phyloP scores from a whole-genome alignment of 2,329 filamentous ascomycete genomes.

The Leptographium lundbergii region DNA sequence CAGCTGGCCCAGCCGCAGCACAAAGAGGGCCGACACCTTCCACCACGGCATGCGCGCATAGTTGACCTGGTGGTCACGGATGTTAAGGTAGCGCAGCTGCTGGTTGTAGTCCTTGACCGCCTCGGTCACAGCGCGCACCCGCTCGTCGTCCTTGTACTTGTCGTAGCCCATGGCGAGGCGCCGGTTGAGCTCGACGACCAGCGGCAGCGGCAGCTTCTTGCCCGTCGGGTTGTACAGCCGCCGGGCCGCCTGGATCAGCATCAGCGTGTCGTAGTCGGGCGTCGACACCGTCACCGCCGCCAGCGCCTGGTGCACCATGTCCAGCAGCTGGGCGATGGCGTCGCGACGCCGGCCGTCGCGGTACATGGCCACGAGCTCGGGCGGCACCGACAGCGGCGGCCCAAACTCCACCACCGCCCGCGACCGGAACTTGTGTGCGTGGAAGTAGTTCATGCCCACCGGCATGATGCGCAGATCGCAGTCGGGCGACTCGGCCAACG shows the following conservation, averaged over 20 bases:
- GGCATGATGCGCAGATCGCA: slow-evolving; percentile 91
- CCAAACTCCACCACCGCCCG: slow-evolving; percentile 94
- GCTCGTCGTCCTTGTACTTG: slow-evolving; percentile 80
- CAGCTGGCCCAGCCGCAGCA: slow-evolving; percentile 73
- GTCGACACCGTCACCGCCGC: slow-evolving; percentile 82
- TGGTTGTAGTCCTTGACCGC: slow-evolving; percentile 78
- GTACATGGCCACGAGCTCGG: slow-evolving; percentile 75
- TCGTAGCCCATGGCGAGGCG: slow-evolving; percentile 84
- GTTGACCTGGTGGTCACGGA: slow-evolving; percentile 88
- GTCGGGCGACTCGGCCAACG: slow-evolving; percentile 71
- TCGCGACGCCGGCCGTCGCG: slow-evolving; percentile 71
- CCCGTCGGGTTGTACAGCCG: slow-evolving; percentile 89
- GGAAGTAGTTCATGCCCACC: slow-evolving; percentile 99
- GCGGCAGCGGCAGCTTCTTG: slow-evolving; percentile 82
- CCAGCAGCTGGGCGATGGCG: slow-evolving; percentile 72
- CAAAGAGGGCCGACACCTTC: slow-evolving; percentile 60
- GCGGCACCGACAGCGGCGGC: slow-evolving; percentile 71
- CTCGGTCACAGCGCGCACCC: slow-evolving; percentile 63
- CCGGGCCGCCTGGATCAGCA: slow-evolving; percentile 90
- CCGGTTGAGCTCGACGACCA: slow-evolving; percentile 88
- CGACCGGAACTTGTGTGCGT: slow-evolving; percentile 95
- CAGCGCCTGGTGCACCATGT: slow-evolving; percentile 75
- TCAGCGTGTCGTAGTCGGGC: slow-evolving; percentile 90
- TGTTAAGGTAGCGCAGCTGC: slow-evolving; percentile 69
- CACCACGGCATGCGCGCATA: slow-evolving; percentile 75